Evolutionary conservation across 2,329 filamentous ascomycete species (phyloP).

Genomic region (Sphaerostilbella broomeana): DNA sequence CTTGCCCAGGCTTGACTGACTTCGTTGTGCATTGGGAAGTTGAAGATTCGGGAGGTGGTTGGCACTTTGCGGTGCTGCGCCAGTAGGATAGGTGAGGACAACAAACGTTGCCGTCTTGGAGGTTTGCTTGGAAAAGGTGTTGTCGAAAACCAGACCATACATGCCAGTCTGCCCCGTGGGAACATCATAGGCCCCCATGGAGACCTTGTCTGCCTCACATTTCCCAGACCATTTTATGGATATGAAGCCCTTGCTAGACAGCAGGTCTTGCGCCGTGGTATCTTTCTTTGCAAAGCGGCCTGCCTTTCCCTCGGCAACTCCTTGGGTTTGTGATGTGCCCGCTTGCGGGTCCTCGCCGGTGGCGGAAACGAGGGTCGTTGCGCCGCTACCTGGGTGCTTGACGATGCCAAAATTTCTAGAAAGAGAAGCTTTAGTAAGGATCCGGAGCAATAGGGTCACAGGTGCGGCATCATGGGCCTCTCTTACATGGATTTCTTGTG

Average conservation of each 20-base stretch:
- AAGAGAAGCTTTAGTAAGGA: slow-evolving; percentile 10
- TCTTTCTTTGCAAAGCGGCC: slow-evolving; percentile 50
- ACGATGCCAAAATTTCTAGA: slow-evolving; percentile 88
- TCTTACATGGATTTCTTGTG: slow-evolving; percentile 88
- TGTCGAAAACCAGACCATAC: slow-evolving; percentile 96
- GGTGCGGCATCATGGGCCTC: too few species aligned
- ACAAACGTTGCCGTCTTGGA: slow-evolving; percentile 95
- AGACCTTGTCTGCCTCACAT: slow-evolving; percentile 93
- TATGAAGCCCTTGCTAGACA: slow-evolving; percentile 61
- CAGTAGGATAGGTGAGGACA: slow-evolving; percentile 86
- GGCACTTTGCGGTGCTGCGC: slow-evolving; percentile 66
- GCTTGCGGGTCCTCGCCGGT: slow-evolving; percentile 37
- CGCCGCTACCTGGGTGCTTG: slow-evolving; percentile 79
- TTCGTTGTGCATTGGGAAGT: slow-evolving; percentile 30
- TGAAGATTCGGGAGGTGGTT: slow-evolving; percentile 60
- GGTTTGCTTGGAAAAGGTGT: slow-evolving; percentile 92
- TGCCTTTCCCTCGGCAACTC: slow-evolving; percentile 38
- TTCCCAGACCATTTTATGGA: slow-evolving; percentile 82
- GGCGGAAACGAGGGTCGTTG: slow-evolving; percentile 39
- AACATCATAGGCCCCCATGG: slow-evolving; percentile 83
- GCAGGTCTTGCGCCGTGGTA: slow-evolving; percentile 54
- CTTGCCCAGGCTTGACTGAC: slow-evolving; percentile 48
- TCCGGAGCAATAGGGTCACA: too few species aligned
- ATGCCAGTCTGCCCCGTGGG: slow-evolving; percentile 70
- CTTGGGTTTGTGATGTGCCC: slow-evolving; percentile 42